These are phyloP conservation scores for Dictyostelium citrinum DNA, from an alignment of 78 protist species.

Conservation along the genomic window DNA sequence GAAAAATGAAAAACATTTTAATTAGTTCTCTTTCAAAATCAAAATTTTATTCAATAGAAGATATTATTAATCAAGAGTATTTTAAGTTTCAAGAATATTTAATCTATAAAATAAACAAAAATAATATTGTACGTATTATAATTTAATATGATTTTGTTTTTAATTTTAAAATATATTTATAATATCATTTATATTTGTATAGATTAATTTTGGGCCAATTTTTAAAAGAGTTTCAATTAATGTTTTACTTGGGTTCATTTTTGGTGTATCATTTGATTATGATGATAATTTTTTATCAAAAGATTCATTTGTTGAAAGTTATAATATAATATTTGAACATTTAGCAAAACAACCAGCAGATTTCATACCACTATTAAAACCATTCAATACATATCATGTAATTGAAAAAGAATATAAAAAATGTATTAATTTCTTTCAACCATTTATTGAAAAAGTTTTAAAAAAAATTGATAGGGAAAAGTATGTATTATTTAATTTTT, in stretches of 20 bases:
- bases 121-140: no score
- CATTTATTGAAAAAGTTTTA: not conserved
- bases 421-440: not conserved
- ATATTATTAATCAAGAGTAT: not conserved
- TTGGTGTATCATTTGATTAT: not conserved
- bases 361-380: not conserved
- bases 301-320: not conserved
- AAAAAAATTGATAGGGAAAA: not conserved
- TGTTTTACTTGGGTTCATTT: not conserved
- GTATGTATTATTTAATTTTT: not conserved
- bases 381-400: not conserved
- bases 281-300: not conserved
- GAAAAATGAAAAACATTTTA: not conserved
- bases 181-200: no score
- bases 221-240: not conserved
- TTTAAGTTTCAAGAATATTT: not conserved
- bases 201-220: slow-evolving; percentile 7
- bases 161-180: no score
- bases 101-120: not conserved
- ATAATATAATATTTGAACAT: not conserved
- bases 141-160: no score
- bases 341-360: slow-evolving; percentile 19
- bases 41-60: not conserved
- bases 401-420: not conserved
- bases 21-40: not conserved